Conservation (phyloP, 139 green algal genomes). For the Closterium sp. region DNA sequence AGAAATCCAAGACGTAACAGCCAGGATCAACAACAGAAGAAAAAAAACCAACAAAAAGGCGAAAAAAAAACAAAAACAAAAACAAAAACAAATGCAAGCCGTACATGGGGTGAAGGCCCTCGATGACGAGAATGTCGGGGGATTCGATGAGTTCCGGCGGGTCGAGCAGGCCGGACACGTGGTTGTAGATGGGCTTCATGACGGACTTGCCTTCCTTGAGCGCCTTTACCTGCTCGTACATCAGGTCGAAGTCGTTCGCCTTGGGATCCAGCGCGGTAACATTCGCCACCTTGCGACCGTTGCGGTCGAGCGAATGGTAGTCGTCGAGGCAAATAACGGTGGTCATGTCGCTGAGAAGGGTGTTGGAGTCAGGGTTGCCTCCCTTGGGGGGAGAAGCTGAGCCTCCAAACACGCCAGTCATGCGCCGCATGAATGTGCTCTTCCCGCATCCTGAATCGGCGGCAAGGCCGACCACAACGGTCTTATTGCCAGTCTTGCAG, state of each 20-base stretch:
- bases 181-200: slow-evolving; percentile 99
- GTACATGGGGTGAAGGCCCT: slow-evolving; percentile 92
- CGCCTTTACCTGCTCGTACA: slow-evolving; percentile 95
- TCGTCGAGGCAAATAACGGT: slow-evolving; percentile 99
- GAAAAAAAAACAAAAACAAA: slow-evolving; percentile 10
- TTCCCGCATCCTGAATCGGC: slow-evolving; percentile 99
- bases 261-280: slow-evolving; percentile 92
- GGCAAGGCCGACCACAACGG: slow-evolving; percentile 94
- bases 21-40: background rate
- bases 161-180: slow-evolving; percentile 95
- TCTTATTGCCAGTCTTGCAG: slow-evolving; percentile 56
- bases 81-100: background rate
- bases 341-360: slow-evolving; percentile 95
- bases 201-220: slow-evolving; percentile 97
- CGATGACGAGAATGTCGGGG: slow-evolving; percentile 89
- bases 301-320: slow-evolving; percentile 95
- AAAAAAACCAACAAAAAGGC: background rate
- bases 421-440: slow-evolving; percentile 99
- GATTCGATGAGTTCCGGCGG: slow-evolving; percentile 85
- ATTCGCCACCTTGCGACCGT: slow-evolving; percentile 82
- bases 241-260: slow-evolving; percentile 98
- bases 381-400: slow-evolving; percentile 82
- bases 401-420: slow-evolving; percentile 97
- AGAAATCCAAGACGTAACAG: background rate
- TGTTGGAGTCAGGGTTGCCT: slow-evolving; percentile 93